Evolutionary conservation across 805 yeast species (phyloP).

Genomic region (Ogataea pignaliae): DNA sequence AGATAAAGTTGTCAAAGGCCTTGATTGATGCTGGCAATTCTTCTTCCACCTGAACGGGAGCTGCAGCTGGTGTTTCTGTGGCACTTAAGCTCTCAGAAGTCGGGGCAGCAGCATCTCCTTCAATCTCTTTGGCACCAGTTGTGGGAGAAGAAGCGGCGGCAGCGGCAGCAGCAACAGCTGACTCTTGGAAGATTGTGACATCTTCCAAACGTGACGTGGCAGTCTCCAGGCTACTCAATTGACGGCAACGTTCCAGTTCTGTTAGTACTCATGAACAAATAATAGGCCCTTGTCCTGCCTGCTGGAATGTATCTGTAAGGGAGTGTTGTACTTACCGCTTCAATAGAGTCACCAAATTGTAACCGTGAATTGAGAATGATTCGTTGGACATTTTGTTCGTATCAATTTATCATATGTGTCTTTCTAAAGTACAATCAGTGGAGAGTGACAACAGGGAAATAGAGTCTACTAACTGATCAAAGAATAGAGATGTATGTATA

Average conservation of each 20-base stretch:
- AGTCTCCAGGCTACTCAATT: conserved; percentile 63
- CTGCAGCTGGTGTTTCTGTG: conserved; percentile 17
- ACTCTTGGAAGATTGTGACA: conserved; percentile 74
- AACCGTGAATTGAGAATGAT: conserved; percentile 68
- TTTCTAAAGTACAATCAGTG: too few relatives aligned
- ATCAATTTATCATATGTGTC: too few relatives aligned
- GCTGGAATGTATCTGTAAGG: too few relatives aligned
- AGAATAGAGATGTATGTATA: too few relatives aligned
- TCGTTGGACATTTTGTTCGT: conserved; percentile 20
- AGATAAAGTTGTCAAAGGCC: conserved; percentile 53
- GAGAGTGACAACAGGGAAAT: too few relatives aligned
- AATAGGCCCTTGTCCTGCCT: too few relatives aligned
- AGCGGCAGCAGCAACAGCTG: conserved; percentile 20
- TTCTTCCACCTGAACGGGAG: conserved; percentile 18
- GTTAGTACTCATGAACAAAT: background rate
- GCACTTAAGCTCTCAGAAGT: conserved; percentile 16
- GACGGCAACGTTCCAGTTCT: too few relatives aligned
- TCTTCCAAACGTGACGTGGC: conserved; percentile 93
- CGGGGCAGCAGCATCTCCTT: conserved; percentile 14
- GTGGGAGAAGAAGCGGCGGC: conserved; percentile 6
- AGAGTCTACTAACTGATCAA: too few relatives aligned
- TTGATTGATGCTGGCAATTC: conserved; percentile 40
- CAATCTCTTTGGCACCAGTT: background rate
- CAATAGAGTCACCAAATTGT: conserved; percentile 75
- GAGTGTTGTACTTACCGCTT: conserved; percentile 42